phyloP scores from a whole-genome alignment of 306 rosid species.

The Vicia sativa region DNA sequence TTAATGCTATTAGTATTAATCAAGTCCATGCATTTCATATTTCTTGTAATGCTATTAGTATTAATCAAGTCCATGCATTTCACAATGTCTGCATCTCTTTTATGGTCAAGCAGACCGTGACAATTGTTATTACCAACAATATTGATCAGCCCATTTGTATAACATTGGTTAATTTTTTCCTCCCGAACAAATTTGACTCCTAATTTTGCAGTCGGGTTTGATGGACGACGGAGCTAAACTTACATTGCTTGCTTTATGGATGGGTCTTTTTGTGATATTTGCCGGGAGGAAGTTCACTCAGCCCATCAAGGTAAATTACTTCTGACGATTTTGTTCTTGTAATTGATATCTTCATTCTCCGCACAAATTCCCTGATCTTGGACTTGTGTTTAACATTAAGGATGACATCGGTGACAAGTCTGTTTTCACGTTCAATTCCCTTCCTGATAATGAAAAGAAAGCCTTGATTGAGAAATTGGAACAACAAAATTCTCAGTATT shows the following conservation, averaged over 20 bases:
- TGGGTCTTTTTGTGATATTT: slow-evolving; percentile 73
- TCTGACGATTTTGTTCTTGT: slow-evolving; percentile 8
- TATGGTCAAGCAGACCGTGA: not conserved
- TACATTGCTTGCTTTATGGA: slow-evolving; percentile 70
- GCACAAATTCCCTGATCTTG: slow-evolving; percentile 27
- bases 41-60: slow-evolving; percentile 13
- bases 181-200: slow-evolving; percentile 24
- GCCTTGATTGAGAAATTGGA: slow-evolving; percentile 70
- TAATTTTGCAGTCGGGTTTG: slow-evolving; percentile 67
- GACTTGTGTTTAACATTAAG: slow-evolving; percentile 45
- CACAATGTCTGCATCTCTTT: not conserved
- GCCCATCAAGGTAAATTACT: slow-evolving; percentile 70
- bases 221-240: slow-evolving; percentile 79
- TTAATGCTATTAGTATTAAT: slow-evolving; percentile 2
- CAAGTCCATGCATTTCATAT: not conserved
- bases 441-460: slow-evolving; percentile 63
- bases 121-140: slow-evolving; percentile 9
- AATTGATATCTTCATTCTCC: not conserved
- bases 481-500: slow-evolving; percentile 43
- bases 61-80: not conserved
- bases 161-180: slow-evolving; percentile 13
- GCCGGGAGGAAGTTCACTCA: slow-evolving; percentile 92
- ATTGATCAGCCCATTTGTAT: slow-evolving; percentile 5
- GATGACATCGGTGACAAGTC: slow-evolving; percentile 97
- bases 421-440: slow-evolving; percentile 78